Evolutionary conservation across 1,284 basidiomycete species (phyloP).

Genomic region (Leccinum angustisporum): DNA sequence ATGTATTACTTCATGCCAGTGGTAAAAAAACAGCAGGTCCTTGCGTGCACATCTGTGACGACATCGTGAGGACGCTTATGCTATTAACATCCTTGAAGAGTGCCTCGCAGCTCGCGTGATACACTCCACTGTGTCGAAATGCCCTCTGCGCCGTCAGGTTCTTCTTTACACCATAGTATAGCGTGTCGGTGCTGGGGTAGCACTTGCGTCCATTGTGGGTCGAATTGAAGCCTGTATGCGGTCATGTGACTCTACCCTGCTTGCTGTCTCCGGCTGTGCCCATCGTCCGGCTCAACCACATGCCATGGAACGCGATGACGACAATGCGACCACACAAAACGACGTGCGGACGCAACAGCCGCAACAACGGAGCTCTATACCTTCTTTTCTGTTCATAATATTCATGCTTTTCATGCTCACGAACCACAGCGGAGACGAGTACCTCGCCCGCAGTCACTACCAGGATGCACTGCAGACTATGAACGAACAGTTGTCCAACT

Average conservation of each 20-base stretch:
- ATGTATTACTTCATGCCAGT: too few species aligned
- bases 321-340: slow-evolving; percentile 12
- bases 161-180: too few species aligned
- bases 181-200: too few species aligned
- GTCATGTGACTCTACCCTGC: not conserved
- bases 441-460: slow-evolving; percentile 59
- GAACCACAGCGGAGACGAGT: slow-evolving; percentile 65
- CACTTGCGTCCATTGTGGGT: too few species aligned
- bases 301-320: slow-evolving; percentile 34
- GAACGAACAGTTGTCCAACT: slow-evolving; percentile 63
- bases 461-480: slow-evolving; percentile 59
- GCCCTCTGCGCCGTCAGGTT: too few species aligned
- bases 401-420: slow-evolving; percentile 76
- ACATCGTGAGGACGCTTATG: not conserved
- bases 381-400: slow-evolving; percentile 71
- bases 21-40: too few species aligned
- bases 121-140: too few species aligned
- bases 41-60: too few species aligned
- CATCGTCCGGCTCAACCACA: not conserved
- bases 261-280: not conserved
- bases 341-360: slow-evolving; percentile 18
- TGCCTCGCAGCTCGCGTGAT: too few species aligned
- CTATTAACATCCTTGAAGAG: too few species aligned
- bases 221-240: not conserved
- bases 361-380: slow-evolving; percentile 40